Evolutionary conservation across 768 basidiomycete species (phyloP).

Genomic region (Coprinellus micaceus): DNA sequence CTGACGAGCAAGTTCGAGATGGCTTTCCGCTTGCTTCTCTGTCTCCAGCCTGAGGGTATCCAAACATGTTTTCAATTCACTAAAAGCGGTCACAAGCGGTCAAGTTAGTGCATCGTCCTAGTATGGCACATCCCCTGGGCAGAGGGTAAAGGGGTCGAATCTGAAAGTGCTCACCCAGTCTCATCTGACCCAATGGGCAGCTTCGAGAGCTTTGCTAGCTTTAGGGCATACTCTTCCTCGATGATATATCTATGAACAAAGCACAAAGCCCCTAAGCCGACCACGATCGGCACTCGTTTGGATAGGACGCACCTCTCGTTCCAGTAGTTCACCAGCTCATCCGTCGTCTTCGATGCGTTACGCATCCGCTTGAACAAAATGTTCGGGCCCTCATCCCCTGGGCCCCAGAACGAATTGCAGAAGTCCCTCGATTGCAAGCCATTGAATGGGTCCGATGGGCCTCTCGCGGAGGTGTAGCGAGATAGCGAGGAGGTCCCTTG

Average conservation of each 20-base stretch:
- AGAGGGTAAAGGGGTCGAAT: conserved; percentile 1
- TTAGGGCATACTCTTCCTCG: conserved; percentile 91
- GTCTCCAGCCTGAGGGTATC: conserved; percentile 82
- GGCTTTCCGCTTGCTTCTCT: conserved; percentile 69
- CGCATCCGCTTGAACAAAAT: conserved; percentile 87
- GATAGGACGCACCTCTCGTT: conserved; percentile 75
- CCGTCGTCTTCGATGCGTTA: conserved; percentile 78
- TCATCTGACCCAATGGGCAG: conserved; percentile 78
- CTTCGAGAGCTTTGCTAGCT: conserved; percentile 76
- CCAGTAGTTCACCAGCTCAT: conserved; percentile 87
- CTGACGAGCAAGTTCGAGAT: conserved; percentile 67
- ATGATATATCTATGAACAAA: conserved; percentile 61
- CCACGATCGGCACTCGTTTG: background rate
- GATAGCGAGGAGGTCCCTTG: conserved; percentile 70
- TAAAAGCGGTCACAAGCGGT: conserved; percentile 23
- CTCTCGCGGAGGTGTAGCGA: conserved; percentile 51
- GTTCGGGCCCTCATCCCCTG: conserved; percentile 80
- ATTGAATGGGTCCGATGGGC: conserved; percentile 44
- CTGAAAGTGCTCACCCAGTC: conserved; percentile 64
- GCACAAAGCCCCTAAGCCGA: conserved; percentile 3
- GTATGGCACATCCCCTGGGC: background rate
- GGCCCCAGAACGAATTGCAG: conserved; percentile 96
- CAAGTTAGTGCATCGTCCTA: background rate
- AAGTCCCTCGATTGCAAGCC: conserved; percentile 55
- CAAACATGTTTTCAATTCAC: conserved; percentile 77